Conservation (phyloP, 768 basidiomycete species). For the Pisolithus tinctorius region DNA sequence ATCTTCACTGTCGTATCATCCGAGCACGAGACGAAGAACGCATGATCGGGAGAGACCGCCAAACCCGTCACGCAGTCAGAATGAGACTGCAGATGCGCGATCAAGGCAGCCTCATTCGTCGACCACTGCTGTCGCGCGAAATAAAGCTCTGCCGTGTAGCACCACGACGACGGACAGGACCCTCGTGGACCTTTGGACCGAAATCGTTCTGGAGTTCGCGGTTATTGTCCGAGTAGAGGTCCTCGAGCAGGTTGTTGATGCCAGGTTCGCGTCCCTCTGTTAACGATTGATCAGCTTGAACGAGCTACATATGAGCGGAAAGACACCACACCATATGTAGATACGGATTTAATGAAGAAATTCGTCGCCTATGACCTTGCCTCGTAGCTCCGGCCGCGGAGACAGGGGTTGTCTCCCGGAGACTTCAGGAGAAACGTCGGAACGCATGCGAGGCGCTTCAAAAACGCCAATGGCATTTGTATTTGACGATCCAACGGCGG, state of each 20-base stretch:
- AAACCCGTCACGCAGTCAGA: slow-evolving; percentile 72
- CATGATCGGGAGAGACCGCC: slow-evolving; percentile 86
- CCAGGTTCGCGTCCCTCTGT: slow-evolving; percentile 87
- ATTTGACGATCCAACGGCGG: slow-evolving; percentile 82
- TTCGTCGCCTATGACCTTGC: slow-evolving; percentile 39
- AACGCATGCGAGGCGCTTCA: slow-evolving; percentile 64
- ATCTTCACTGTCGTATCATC: slow-evolving; percentile 92
- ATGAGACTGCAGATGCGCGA: slow-evolving; percentile 82
- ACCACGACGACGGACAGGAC: slow-evolving; percentile 72
- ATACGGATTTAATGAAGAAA: slow-evolving; percentile 52
- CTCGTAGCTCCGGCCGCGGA: slow-evolving; percentile 53
- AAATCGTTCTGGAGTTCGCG: slow-evolving; percentile 87
- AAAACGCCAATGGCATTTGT: slow-evolving; percentile 78
- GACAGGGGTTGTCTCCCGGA: slow-evolving; percentile 78
- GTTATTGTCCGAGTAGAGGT: slow-evolving; percentile 81
- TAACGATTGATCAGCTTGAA: slow-evolving; percentile 1
- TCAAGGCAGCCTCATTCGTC: slow-evolving; percentile 72
- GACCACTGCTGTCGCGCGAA: slow-evolving; percentile 52
- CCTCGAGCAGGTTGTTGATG: slow-evolving; percentile 83
- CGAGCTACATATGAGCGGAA: not conserved
- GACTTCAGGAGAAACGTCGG: slow-evolving; percentile 59
- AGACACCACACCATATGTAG: slow-evolving; percentile 55
- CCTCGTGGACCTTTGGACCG: slow-evolving; percentile 80
- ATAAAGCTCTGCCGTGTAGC: slow-evolving; percentile 62
- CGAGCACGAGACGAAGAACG: slow-evolving; percentile 91